Conservation (phyloP, 768 basidiomycete species). For the Termitomyces sp. region DNA sequence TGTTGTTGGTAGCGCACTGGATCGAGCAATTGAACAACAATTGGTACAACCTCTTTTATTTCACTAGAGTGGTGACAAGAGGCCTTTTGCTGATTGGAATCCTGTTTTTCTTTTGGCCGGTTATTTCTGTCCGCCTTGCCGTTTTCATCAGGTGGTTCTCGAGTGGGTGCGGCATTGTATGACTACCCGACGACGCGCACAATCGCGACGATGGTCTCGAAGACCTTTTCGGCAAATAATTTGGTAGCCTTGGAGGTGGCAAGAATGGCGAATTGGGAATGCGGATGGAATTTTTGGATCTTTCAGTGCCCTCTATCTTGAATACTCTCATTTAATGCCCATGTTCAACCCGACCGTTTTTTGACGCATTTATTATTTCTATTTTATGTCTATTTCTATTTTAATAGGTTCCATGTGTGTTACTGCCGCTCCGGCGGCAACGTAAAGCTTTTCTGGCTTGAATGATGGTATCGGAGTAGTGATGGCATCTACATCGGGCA, state of each 20-base stretch:
- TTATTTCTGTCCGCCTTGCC: constrained; percentile 2
- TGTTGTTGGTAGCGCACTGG: constrained; percentile 90
- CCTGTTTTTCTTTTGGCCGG: constrained; percentile 23
- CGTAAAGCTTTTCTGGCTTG: background rate
- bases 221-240: no score
- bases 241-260: no score
- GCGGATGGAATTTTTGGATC: background rate
- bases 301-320: background rate
- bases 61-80: constrained; percentile 18
- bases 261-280: background rate
- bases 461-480: background rate
- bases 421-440: no score
- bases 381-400: background rate
- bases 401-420: no score
- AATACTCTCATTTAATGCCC: background rate
- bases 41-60: constrained; percentile 36
- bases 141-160: constrained; percentile 65
- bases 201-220: background rate
- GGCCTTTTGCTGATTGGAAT: constrained; percentile 25
- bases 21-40: constrained; percentile 68
- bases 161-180: constrained; percentile 59
- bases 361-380: background rate
- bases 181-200: background rate
- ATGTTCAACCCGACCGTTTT: no score
- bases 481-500: constrained; percentile 3